These are phyloP conservation scores for Pinus taeda DNA, from an alignment of 75 land plant genomes.

Conservation along the genomic window DNA sequence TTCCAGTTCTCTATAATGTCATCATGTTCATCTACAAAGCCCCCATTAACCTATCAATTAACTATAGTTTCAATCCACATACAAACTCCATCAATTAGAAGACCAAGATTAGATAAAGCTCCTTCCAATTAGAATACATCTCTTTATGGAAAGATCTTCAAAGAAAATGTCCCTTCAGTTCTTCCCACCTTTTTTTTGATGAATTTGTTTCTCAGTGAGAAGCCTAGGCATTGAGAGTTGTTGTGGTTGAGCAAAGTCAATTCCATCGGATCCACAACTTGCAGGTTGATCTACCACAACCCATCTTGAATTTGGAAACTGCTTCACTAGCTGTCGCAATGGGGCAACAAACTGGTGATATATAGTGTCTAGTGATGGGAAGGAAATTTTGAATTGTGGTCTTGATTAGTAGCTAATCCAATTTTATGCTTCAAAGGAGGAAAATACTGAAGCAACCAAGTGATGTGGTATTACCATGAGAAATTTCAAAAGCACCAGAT, in stretches of 20 bases:
- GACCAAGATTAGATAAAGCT: conserved; percentile 44
- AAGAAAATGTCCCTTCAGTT: conserved; percentile 25
- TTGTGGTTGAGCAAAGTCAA: conserved; percentile 7
- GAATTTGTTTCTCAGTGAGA: conserved; percentile 48
- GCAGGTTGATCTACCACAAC: conserved; percentile 14
- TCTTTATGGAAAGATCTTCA: conserved; percentile 22
- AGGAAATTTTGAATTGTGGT: neutral
- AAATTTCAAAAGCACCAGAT: neutral
- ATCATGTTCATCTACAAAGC: conserved; percentile 17
- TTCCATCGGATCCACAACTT: conserved; percentile 11
- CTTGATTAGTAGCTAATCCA: conserved; percentile 12
- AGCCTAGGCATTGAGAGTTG: conserved; percentile 74
- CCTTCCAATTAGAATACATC: conserved; percentile 58
- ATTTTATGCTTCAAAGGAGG: neutral
- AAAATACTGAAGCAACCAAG: neutral
- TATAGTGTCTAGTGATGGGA: neutral
- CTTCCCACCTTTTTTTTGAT: conserved; percentile 18
- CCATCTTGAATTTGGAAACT: conserved; percentile 4
- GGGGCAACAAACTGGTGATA: conserved; percentile 3
- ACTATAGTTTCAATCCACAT: neutral
- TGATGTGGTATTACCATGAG: no score
- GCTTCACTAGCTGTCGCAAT: conserved; percentile 6
- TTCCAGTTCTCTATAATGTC: conserved; percentile 67
- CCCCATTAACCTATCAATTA: neutral
- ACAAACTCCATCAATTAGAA: conserved; percentile 31